phyloP scores from a whole-genome alignment of 306 rosid species.

The Vigna hirtella region DNA sequence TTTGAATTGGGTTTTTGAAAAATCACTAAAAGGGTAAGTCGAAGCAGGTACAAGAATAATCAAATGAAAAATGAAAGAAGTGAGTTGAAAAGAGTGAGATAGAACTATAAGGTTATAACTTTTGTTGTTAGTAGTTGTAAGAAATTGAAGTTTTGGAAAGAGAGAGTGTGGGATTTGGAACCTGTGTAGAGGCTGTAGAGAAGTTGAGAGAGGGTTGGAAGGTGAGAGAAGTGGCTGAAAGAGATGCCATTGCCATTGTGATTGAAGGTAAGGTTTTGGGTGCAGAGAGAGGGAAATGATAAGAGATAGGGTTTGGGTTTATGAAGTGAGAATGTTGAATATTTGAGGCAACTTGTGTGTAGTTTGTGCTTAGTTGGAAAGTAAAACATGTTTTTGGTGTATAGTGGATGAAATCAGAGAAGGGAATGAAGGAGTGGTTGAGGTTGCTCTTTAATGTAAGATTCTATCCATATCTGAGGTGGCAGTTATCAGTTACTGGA shows the following conservation, averaged over 20 bases:
- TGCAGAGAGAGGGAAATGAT: neutral
- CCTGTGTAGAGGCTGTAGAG: constrained; percentile 48
- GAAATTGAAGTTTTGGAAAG: neutral
- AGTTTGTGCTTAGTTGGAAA: constrained; percentile 43
- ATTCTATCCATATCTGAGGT: constrained; percentile 31
- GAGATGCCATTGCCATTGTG: constrained; percentile 55
- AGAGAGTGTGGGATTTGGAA: neutral
- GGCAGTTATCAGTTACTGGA: too few relatives aligned
- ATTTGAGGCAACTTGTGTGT: neutral
- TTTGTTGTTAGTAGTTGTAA: neutral
- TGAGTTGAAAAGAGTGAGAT: neutral
- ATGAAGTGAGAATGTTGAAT: neutral
- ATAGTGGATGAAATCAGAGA: constrained; percentile 6
- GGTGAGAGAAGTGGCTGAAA: constrained; percentile 59
- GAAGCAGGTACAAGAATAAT: neutral
- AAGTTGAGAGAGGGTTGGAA: constrained; percentile 52
- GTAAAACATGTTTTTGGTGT: constrained; percentile 29
- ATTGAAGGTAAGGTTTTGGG: constrained; percentile 36
- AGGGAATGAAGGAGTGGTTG: constrained; percentile 38
- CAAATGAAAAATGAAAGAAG: neutral
- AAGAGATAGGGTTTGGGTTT: constrained; percentile 50
- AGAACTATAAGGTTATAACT: too few relatives aligned
- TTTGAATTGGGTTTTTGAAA: neutral
- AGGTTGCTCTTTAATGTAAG: constrained; percentile 6
- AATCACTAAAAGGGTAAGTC: neutral